Evolutionary conservation across 352 stramenopile genomes (phyloP).

Genomic region (Globisporangium irregulare): DNA sequence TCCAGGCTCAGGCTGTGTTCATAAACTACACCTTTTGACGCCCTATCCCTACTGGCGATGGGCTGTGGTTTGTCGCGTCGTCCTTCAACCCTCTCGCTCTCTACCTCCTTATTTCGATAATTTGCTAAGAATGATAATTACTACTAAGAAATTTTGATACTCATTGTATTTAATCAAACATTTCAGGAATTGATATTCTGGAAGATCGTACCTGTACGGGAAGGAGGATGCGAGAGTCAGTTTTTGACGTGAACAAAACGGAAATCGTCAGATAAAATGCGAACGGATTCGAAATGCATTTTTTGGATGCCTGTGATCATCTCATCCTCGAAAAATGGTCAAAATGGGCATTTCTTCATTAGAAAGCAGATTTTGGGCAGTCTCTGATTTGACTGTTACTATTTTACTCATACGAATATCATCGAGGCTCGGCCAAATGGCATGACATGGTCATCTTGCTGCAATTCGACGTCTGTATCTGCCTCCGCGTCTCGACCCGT

Average conservation of each 20-base stretch:
- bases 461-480: neutral
- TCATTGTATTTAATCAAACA: neutral
- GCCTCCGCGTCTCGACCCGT: neutral
- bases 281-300: neutral
- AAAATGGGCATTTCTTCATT: too few relatives aligned
- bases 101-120: neutral
- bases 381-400: too few relatives aligned
- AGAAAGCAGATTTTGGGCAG: too few relatives aligned
- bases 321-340: too few relatives aligned
- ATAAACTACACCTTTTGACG: neutral
- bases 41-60: constrained; percentile 1
- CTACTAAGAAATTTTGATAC: accelerated
- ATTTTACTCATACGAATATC: too few relatives aligned
- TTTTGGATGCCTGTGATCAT: neutral
- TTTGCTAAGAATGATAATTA: neutral
- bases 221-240: neutral
- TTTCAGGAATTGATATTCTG: neutral
- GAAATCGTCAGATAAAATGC: neutral
- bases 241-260: neutral
- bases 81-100: constrained; percentile 2
- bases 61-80: neutral
- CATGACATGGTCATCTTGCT: neutral
- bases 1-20: neutral
- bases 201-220: neutral
- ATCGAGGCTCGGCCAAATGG: too few relatives aligned